A percentile compares a stretch with the other conserved stretches of the same genome.
Evolutionary conservation across 1,284 basidiomycete species (phyloP).

Genomic region (Sparassis latifolia): DNA sequence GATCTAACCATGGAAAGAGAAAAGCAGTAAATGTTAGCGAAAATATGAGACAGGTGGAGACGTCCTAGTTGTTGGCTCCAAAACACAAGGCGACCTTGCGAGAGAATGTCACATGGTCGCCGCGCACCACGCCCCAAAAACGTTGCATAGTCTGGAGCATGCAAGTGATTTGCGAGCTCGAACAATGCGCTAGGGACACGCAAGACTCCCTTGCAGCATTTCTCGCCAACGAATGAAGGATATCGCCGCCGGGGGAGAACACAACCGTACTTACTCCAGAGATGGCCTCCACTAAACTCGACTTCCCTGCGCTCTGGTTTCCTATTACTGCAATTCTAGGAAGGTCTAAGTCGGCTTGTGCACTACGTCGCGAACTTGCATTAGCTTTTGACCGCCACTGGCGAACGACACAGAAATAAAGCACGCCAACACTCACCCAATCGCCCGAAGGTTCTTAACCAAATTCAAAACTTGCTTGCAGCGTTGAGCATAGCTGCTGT

Average conservation of each 20-base stretch:
- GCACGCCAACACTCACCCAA: constrained; percentile 6
- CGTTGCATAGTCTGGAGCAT: too few relatives aligned
- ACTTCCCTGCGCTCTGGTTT: constrained; percentile 32
- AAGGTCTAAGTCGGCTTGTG: constrained; percentile 7
- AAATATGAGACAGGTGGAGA: background rate
- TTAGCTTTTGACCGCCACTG: background rate
- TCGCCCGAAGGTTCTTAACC: constrained; percentile 4
- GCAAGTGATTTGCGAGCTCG: too few relatives aligned
- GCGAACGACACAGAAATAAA: background rate
- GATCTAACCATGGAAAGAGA: constrained; percentile 8
- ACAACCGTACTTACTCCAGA: constrained; percentile 34
- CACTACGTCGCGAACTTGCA: background rate
- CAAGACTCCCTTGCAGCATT: too few relatives aligned
- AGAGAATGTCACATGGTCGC: too few relatives aligned
- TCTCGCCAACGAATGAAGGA: too few relatives aligned
- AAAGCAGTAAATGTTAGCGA: background rate
- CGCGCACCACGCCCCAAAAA: too few relatives aligned
- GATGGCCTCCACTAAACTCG: constrained; percentile 38
- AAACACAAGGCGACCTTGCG: too few relatives aligned
- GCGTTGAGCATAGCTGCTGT: constrained; percentile 4
- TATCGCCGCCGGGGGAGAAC: background rate
- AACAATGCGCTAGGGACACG: too few relatives aligned
- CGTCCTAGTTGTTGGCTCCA: too few relatives aligned
- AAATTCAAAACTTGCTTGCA: constrained; percentile 5
- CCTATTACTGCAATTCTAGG: constrained; percentile 14